Percentiles rank a stretch among this genome's conserved stretches.
phyloP scores from a whole-genome alignment of 2,329 filamentous ascomycete genomes.

The Karstenula rhodostoma region DNA sequence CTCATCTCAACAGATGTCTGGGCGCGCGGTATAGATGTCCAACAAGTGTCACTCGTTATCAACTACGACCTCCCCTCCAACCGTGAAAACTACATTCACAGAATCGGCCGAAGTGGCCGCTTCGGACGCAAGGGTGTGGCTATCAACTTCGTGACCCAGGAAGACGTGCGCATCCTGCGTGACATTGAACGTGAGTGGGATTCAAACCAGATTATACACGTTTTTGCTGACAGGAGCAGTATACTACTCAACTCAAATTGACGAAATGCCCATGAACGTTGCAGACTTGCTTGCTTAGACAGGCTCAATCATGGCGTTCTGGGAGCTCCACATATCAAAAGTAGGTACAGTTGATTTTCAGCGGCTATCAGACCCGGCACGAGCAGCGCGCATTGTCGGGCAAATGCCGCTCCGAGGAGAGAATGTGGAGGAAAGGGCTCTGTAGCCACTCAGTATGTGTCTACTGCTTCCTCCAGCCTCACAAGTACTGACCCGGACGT shows the following conservation, averaged over 20 bases:
- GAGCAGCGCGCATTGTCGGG: slow-evolving; percentile 8
- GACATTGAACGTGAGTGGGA: slow-evolving; percentile 84
- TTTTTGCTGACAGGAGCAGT: slow-evolving; percentile 62
- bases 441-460: slow-evolving; percentile 41
- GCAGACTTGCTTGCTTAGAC: slow-evolving; percentile 43
- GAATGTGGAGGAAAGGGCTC: slow-evolving; percentile 48
- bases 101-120: slow-evolving; percentile 92
- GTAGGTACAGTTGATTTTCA: background rate
- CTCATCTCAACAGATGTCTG: slow-evolving; percentile 97
- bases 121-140: slow-evolving; percentile 98
- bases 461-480: background rate
- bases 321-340: slow-evolving; percentile 5
- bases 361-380: slow-evolving; percentile 6
- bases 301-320: background rate
- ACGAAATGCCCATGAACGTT: slow-evolving; percentile 98
- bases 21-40: slow-evolving; percentile 98
- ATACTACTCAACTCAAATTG: slow-evolving; percentile 96
- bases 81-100: slow-evolving; percentile 99
- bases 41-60: slow-evolving; percentile 97
- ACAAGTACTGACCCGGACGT: background rate
- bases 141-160: slow-evolving; percentile 99
- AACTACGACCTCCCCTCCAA: slow-evolving; percentile 99
- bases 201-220: background rate
- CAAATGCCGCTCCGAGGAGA: slow-evolving; percentile 29
- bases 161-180: slow-evolving; percentile 95